A percentile compares a stretch with the other conserved stretches of the same genome.
These are phyloP conservation scores for Terfezia boudieri DNA, from an alignment of 495 filamentous ascomycete species.

Conservation along the genomic window DNA sequence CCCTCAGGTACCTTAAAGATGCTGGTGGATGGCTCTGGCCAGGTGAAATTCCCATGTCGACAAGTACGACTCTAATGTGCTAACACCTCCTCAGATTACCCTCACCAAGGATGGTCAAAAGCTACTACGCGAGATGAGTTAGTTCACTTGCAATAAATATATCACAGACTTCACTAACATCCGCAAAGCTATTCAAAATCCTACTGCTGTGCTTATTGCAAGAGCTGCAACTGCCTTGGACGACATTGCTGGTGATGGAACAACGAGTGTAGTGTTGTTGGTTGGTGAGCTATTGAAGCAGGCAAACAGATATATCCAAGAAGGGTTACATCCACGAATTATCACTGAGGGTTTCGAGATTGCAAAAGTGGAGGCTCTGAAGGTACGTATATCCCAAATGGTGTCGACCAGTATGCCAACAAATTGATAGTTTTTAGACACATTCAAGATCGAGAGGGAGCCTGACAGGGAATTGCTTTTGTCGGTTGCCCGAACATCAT, in stretches of 20 bases:
- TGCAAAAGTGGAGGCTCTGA: conserved; percentile 78
- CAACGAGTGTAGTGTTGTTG: conserved; percentile 83
- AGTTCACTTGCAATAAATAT: neutral
- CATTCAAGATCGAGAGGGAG: conserved; percentile 68
- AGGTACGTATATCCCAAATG: conserved; percentile 28
- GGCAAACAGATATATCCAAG: conserved; percentile 78
- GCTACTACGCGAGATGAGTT: conserved; percentile 85
- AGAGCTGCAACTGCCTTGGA: conserved; percentile 93
- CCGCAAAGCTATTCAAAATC: conserved; percentile 35
- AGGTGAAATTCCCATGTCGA: conserved; percentile 33
- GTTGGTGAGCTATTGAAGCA: conserved; percentile 97
- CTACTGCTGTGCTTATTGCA: conserved; percentile 94
- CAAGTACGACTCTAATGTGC: conserved; percentile 1
- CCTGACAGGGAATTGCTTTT: conserved; percentile 86
- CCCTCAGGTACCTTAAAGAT: conserved; percentile 93
- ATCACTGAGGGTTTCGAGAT: conserved; percentile 97
- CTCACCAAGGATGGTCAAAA: conserved; percentile 98
- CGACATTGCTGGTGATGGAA: conserved; percentile 95
- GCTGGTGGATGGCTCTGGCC: conserved; percentile 91
- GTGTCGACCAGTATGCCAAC: too few species aligned
- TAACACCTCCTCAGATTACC: conserved; percentile 49
- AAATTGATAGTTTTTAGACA: conserved; percentile 55
- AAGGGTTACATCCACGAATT: conserved; percentile 85
- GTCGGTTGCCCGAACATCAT: conserved; percentile 80
- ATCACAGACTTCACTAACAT: conserved; percentile 21